Evolutionary conservation across 1,139 yeast genomes (phyloP), one percentile per base, ranked within the genome.

Genomic region (Suhomyces terraborum): DNA sequence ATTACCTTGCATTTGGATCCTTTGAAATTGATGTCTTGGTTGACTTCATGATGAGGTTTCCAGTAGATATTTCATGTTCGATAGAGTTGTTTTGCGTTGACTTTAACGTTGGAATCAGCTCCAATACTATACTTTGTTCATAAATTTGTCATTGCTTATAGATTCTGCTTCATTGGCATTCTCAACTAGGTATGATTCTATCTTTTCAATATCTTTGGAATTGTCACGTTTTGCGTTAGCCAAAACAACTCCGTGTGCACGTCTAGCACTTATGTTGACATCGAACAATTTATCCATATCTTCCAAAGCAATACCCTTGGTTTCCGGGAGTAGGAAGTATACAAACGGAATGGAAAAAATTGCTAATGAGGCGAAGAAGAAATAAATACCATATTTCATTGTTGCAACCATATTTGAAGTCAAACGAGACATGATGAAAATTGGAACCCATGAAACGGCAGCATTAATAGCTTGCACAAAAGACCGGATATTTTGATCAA

Each of bases 391-490:
- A 46, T 62, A 71, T 10, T 59, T 53, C 74, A 70, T 68, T 14
- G 55, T 50, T 23, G 51, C 61, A 42, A 70, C 68, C 75, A 70
- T 69, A 67, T 76, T 47, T 25, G 63, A 54, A 20, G 74, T 69
- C 50, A 56, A 65, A 35, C 73, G 48, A 7, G 72, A 62, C 73
- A 68, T 68, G 42, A 69, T 53, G 50, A 70, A 69, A 29, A 69
- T 68, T 6, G 73, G 70, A 13, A 69, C 64, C 76, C 75, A 70
- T 16, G 69, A 62, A 18, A 67, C 63, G 10, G 73, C 73, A 1
- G 73, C 73, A 49, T 67, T 68, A 42, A 70, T 66, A 36, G 73
- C 72, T 53, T 69, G 75, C 26, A 66, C 70, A 41, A 69, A 69
- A 5, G 74, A 62, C 41, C 76, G 58, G 43, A 69, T 65, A 44